Evolutionary conservation across 2,329 filamentous ascomycete species (phyloP), one percentile per base, ranked within the genome.

Genomic region (Aspergillus sp.): DNA sequence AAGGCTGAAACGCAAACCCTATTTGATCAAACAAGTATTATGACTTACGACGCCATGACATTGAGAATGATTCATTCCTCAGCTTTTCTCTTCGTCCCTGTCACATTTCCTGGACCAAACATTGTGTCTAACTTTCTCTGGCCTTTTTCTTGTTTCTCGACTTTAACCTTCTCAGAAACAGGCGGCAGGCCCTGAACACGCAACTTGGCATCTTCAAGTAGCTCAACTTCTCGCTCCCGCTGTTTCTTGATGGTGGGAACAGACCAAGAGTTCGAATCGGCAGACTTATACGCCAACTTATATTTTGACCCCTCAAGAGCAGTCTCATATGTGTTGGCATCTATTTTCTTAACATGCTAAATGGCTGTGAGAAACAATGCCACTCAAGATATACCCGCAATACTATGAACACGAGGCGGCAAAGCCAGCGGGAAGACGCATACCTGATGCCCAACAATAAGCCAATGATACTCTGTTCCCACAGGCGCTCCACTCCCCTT

Each of bases 271-370:
- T 63, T 64, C 8, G 67, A 63, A 7, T 62, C 55, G 5, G 62
- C 64, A 2, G 63, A 64, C 49, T 71, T 74, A 49, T 74, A 71
- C 30, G 71, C 71, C 48, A 74, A 61, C 56, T 74, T 74, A 53
- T 73, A 74, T 55, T 74, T 74, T 5, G 69, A 69, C 1, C 71
- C 71, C 9, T 63, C 63, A 11, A 74, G 58, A 49, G 67, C 64
- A 9, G 71, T 73, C 55, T 72, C 68, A 53, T 74, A 74, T 1
- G 71, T 72, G 43, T 74, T 74, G 15, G 70, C 70, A 54, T 74
- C 72, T 39, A 69, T 45, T 52, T 74, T 74, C 49, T 65, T 65
- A 30, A 74, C 72, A 60, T 70, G 64, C 71, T 73, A 39, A 7
- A 15, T 32, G 22, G 34, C 15, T 8, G 26, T 55, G 12, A 59